phyloP scores from a whole-genome alignment of 2,329 filamentous ascomycete species.

The Ampelomyces quisqualis region DNA sequence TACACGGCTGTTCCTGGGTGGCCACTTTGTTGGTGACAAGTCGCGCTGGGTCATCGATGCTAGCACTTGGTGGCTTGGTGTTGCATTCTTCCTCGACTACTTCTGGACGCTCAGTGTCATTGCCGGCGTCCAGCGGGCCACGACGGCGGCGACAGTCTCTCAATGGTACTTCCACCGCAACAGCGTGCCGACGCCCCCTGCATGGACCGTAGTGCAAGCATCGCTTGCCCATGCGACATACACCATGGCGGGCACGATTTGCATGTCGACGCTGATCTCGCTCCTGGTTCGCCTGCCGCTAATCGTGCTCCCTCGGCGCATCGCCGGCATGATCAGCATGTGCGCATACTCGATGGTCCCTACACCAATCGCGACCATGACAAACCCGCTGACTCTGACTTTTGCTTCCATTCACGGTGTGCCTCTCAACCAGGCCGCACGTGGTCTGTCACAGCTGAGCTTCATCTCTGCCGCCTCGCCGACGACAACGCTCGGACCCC shows the following conservation, averaged over 20 bases:
- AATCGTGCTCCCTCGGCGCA: constrained; percentile 74
- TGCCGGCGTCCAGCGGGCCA: constrained; percentile 83
- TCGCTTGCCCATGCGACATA: constrained; percentile 79
- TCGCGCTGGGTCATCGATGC: constrained; percentile 76
- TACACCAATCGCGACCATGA: constrained; percentile 79
- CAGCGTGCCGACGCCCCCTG: constrained; percentile 72
- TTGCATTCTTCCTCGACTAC: constrained; percentile 89
- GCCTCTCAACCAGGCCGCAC: constrained; percentile 72
- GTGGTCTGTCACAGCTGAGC: constrained; percentile 77
- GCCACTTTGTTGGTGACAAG: constrained; percentile 63
- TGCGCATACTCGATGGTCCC: constrained; percentile 79
- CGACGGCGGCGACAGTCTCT: constrained; percentile 90
- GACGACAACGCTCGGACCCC: constrained; percentile 62
- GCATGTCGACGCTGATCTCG: constrained; percentile 78
- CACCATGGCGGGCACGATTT: constrained; percentile 89
- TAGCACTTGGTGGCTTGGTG: constrained; percentile 93
- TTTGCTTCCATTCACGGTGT: constrained; percentile 93
- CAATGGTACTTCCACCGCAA: constrained; percentile 99
- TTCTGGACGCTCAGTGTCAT: constrained; percentile 91
- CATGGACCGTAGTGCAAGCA: constrained; percentile 77
- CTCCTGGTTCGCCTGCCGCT: constrained; percentile 82
- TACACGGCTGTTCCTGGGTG: constrained; percentile 90
- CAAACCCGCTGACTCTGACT: constrained; percentile 87
- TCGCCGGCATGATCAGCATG: constrained; percentile 68
- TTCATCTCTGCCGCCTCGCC: constrained; percentile 73